Conservation (phyloP, 805 yeast species). For the Saccharomycopsis schoenii region DNA sequence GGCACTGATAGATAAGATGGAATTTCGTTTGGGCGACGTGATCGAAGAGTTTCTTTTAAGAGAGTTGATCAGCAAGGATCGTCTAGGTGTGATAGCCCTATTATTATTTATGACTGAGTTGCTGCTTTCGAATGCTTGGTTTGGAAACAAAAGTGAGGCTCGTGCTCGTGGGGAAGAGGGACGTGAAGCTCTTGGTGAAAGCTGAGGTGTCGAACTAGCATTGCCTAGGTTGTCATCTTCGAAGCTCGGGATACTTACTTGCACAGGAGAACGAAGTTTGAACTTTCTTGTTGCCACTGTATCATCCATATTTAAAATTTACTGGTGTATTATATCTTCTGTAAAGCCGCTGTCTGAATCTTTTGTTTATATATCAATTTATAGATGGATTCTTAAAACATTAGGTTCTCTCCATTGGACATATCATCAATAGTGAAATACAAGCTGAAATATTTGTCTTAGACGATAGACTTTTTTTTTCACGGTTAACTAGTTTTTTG, state of each 20-base stretch:
- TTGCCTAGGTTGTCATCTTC: background rate
- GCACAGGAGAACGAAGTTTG: background rate
- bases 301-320: background rate
- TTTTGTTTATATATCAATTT: too few relatives aligned
- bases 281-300: background rate
- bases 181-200: background rate
- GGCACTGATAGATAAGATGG: background rate
- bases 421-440: too few relatives aligned
- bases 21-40: background rate
- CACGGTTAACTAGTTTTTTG: too few relatives aligned
- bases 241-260: background rate
- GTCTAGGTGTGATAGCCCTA: background rate
- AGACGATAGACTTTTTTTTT: too few relatives aligned
- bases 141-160: background rate
- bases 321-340: background rate
- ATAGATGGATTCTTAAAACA: too few relatives aligned
- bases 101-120: too few relatives aligned
- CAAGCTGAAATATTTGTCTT: too few relatives aligned
- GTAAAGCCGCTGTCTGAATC: too few relatives aligned
- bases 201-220: background rate
- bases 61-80: background rate
- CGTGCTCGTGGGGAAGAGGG: background rate
- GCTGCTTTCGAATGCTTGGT: background rate
- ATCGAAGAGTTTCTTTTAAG: background rate
- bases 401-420: too few relatives aligned